A percentile compares a stretch with the other conserved stretches of the same genome.
These are phyloP conservation scores for Elsinoe australis DNA, from an alignment of 2,329 filamentous ascomycete genomes.

Conservation along the genomic window DNA sequence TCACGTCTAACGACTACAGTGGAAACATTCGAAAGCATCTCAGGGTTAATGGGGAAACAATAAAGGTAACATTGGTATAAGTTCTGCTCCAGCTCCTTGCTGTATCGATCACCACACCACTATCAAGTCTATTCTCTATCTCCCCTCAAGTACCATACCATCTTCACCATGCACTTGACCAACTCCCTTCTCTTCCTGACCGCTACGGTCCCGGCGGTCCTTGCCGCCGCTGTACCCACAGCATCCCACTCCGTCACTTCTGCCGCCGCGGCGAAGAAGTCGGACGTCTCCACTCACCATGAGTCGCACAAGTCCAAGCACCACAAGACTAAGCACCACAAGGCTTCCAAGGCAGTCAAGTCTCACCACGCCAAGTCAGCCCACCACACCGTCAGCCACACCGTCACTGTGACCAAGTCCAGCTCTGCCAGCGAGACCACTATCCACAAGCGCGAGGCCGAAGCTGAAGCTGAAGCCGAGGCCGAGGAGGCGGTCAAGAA, in stretches of 20 bases:
- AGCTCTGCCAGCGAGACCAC: background rate
- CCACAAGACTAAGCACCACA: conserved; percentile 5
- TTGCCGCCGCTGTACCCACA: background rate
- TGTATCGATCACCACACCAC: no score
- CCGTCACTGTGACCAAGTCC: conserved; percentile 1
- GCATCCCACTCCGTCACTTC: background rate
- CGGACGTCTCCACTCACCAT: no score
- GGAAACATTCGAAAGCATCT: conserved; percentile 7
- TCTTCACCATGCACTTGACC: conserved; percentile 4
- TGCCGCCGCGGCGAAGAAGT: background rate
- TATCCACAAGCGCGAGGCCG: conserved; percentile 4
- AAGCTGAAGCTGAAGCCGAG: conserved; percentile 50
- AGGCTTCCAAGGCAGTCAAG: conserved; percentile 6
- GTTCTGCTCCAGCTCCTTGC: no score
- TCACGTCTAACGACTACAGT: background rate
- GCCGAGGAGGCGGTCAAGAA: conserved; percentile 28
- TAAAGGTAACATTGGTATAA: no score
- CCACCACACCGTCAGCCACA: conserved; percentile 5
- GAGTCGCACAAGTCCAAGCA: background rate
- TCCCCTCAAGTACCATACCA: background rate
- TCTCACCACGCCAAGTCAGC: background rate
- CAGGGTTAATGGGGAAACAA: no score
- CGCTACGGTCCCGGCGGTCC: background rate
- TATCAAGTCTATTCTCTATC: no score
- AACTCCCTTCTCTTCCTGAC: conserved; percentile 1